These are phyloP conservation scores for Pleoardoris graminearum DNA, from an alignment of 2,329 filamentous ascomycete genomes.

Conservation along the genomic window DNA sequence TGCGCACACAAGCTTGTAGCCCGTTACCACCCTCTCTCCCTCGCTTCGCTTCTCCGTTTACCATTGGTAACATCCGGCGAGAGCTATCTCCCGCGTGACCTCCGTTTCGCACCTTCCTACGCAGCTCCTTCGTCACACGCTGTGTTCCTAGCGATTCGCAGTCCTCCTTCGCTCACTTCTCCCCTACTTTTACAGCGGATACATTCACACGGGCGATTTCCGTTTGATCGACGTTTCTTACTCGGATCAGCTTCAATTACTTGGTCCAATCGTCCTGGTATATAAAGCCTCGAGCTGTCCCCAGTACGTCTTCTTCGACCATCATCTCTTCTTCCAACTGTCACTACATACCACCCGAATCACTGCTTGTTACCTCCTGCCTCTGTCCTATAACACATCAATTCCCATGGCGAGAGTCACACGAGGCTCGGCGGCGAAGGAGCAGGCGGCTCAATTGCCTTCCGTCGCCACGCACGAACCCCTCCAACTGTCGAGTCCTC, in stretches of 20 bases:
- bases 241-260: no score
- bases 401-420: conserved; percentile 37
- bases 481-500: conserved; percentile 50
- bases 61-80: not conserved
- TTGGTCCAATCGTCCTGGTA: not conserved
- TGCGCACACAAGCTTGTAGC: not conserved
- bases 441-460: conserved; percentile 13
- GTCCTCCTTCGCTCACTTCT: no score
- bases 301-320: not conserved
- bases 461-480: conserved; percentile 24
- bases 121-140: no score
- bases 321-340: not conserved
- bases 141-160: no score
- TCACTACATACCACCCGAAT: not conserved
- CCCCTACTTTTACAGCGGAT: no score
- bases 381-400: not conserved
- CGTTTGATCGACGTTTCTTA: no score
- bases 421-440: conserved; percentile 29
- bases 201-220: no score
- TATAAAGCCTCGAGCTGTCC: conserved; percentile 17
- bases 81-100: not conserved
- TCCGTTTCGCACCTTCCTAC: no score
- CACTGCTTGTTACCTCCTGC: not conserved
- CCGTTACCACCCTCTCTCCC: not conserved
- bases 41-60: not conserved